Evolutionary conservation across 805 yeast genomes (phyloP), one percentile per base, ranked within the genome.

Genomic region (Zygosaccharomyces gambellarensis): DNA sequence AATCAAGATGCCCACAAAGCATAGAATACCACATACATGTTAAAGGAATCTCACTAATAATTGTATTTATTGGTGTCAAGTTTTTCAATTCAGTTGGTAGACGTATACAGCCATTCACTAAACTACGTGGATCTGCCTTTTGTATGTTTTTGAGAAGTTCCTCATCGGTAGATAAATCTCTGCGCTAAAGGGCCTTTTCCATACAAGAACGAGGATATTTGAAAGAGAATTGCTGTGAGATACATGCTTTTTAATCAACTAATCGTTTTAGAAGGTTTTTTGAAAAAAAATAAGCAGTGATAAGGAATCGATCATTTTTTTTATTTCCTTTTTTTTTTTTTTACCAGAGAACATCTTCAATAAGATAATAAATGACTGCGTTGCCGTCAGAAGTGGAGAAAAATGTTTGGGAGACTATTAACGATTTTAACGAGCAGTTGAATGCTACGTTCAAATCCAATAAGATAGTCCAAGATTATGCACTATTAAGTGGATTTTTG

Each of bases 401-500:
- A 38, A 46, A 49, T 47, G 53, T 59, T 41, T 46, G 49, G 49
- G 56, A 57, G 45, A 46, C 51, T 21, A 39, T 61, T 11, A 45
- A 48, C 7, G 57, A 51, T 29, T 59, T 56, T 31, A 56, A 49
- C 42, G 52, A 45, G 23, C 67, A 62, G 48, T 45, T 61, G 34
- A 55, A 54, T 22, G 53, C 51, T 12, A 62, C 64, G 25, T 54
- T 64, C 6, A 50, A 57, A 40, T 51, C 62, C 2, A 58, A 61
- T 43, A 54, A 57, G 36, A 52, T 63, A 31, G 56, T 50, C 19
- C 57, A 63, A 39, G 69, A 66, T 48, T 59, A 57, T 43, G 59
- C 67, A 10, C 48, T 62, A 25, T 39, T 65, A 40, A 55, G 51
- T 41, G 67, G 69, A 4, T 59, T 56, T 48, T 41, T 65, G 17